These are phyloP conservation scores for Letharia columbiana DNA, from an alignment of 495 filamentous ascomycete genomes.

Conservation along the genomic window DNA sequence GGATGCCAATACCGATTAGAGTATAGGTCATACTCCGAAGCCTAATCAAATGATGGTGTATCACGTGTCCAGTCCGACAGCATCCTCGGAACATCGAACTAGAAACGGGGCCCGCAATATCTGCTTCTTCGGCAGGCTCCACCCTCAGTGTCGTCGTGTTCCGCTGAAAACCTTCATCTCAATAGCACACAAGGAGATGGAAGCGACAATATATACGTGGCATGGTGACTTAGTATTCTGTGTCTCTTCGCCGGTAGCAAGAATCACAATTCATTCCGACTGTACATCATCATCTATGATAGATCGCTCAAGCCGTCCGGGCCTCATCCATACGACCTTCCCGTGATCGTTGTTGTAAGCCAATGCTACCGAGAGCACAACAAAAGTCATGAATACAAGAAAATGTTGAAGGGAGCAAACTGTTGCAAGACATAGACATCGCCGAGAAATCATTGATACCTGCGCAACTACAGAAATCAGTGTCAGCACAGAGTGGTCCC, in stretches of 20 bases:
- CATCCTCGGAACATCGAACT: neutral
- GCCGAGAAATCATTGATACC: slow-evolving; percentile 20
- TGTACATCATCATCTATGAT: neutral
- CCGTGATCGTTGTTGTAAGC: neutral
- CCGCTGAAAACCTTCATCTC: neutral
- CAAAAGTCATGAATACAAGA: neutral
- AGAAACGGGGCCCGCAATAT: neutral
- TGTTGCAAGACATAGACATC: neutral
- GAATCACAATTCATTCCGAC: neutral
- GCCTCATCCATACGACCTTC: neutral
- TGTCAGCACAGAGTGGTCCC: neutral
- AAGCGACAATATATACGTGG: neutral
- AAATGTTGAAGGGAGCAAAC: neutral
- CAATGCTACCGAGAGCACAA: neutral
- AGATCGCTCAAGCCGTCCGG: neutral
- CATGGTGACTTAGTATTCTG: neutral
- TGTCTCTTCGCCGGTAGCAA: neutral
- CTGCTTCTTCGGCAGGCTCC: neutral
- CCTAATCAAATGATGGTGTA: neutral
- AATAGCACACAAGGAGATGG: neutral
- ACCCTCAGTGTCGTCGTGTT: neutral
- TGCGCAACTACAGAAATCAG: slow-evolving; percentile 19
- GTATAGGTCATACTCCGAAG: neutral
- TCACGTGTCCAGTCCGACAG: neutral
- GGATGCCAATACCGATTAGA: neutral